phyloP scores from a whole-genome alignment of 1,284 basidiomycete genomes.

The Moesziomyces parantarcticus region DNA sequence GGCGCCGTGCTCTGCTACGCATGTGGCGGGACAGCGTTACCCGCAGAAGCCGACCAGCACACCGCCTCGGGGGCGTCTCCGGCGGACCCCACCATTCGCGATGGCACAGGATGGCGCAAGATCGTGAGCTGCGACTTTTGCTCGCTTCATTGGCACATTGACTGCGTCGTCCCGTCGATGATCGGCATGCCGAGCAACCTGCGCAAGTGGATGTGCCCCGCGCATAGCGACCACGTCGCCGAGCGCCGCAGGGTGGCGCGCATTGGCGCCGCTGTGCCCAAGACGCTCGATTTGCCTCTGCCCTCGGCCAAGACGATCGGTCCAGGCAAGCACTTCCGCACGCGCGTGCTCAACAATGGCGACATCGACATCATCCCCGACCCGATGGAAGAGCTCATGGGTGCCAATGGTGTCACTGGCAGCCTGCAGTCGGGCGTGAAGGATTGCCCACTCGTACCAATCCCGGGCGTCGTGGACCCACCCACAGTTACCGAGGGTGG shows the following conservation, averaged over 20 bases:
- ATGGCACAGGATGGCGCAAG: slow-evolving; percentile 66
- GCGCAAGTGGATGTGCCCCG: slow-evolving; percentile 99
- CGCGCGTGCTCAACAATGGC: slow-evolving; percentile 84
- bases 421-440: slow-evolving; percentile 46
- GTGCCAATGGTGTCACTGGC: slow-evolving; percentile 31
- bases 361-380: slow-evolving; percentile 85
- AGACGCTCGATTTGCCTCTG: slow-evolving; percentile 45
- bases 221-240: slow-evolving; percentile 84
- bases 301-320: slow-evolving; percentile 66
- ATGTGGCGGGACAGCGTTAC: slow-evolving; percentile 81
- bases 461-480: slow-evolving; percentile 38
- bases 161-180: slow-evolving; percentile 92
- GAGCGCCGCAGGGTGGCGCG: slow-evolving; percentile 56
- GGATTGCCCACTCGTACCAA: slow-evolving; percentile 68
- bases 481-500: slow-evolving; percentile 52
- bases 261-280: slow-evolving; percentile 31
- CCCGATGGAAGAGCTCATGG: slow-evolving; percentile 64
- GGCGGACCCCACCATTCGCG: slow-evolving; percentile 31
- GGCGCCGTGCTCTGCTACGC: slow-evolving; percentile 85
- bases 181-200: slow-evolving; percentile 83
- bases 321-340: slow-evolving; percentile 75
- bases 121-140: slow-evolving; percentile 97
- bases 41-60: slow-evolving; percentile 64
- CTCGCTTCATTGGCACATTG: slow-evolving; percentile 93
- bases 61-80: slow-evolving; percentile 6